Percentiles rank a stretch among this genome's conserved stretches.
These are phyloP conservation scores for Oenanthe sinensis DNA, from an alignment of 129 eudicot genomes.

Conservation along the genomic window DNA sequence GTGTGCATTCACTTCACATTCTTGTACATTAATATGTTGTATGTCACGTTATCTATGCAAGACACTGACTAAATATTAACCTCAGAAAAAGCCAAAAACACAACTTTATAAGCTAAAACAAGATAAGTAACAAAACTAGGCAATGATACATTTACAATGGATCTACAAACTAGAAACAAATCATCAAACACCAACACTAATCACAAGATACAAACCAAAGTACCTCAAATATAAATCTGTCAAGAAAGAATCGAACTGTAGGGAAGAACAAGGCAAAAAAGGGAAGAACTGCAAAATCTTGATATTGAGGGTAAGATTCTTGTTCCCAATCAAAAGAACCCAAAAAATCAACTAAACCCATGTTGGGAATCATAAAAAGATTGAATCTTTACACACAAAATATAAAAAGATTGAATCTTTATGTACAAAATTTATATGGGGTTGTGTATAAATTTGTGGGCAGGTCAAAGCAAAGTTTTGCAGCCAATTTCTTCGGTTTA, in stretches of 20 bases:
- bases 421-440: neutral
- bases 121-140: neutral
- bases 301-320: conserved; percentile 53
- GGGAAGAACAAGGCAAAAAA: conserved; percentile 61
- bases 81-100: neutral
- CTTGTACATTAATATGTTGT: neutral
- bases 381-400: neutral
- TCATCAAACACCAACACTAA: neutral
- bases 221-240: conserved; percentile 73
- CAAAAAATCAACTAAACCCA: conserved; percentile 32
- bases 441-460: neutral
- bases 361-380: conserved; percentile 7
- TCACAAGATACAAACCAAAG: neutral
- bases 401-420: conserved; percentile 3
- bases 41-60: neutral
- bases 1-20: neutral
- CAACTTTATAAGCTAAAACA: neutral
- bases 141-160: neutral
- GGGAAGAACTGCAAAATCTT: conserved; percentile 53
- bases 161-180: neutral
- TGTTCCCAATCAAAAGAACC: conserved; percentile 49
- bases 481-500: neutral
- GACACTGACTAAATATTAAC: neutral
- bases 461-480: neutral
- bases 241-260: conserved; percentile 51